phyloP scores from a whole-genome alignment of 352 stramenopile genomes.

The Phytophthora rubi region DNA sequence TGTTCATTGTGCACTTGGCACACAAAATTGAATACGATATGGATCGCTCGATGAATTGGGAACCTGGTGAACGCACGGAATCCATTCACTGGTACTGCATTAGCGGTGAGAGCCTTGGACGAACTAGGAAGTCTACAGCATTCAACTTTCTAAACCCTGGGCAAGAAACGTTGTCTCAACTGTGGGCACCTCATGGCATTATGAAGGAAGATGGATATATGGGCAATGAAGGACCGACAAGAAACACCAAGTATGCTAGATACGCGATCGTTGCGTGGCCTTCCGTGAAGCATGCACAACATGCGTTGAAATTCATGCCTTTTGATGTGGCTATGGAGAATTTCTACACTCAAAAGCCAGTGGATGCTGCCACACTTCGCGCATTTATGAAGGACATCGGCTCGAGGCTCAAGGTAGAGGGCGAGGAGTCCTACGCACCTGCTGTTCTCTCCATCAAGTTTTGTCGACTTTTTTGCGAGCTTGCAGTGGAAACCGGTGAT shows the following conservation, averaged over 20 bases:
- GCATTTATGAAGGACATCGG: slow-evolving; percentile 9
- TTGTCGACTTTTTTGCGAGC: neutral
- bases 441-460: neutral
- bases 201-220: slow-evolving; percentile 24
- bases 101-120: neutral
- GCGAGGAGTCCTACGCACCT: neutral
- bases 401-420: neutral
- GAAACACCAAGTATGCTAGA: slow-evolving; percentile 26
- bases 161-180: slow-evolving; percentile 9
- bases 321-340: neutral
- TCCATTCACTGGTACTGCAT: neutral
- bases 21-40: slow-evolving; percentile 16
- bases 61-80: neutral
- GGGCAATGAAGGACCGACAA: slow-evolving; percentile 15
- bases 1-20: slow-evolving; percentile 18
- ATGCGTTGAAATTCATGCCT: slow-evolving; percentile 6
- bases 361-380: slow-evolving; percentile 1
- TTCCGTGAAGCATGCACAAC: neutral
- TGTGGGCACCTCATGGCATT: slow-evolving; percentile 16
- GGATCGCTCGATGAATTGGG: neutral
- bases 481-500: neutral
- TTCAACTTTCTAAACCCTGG: slow-evolving; percentile 30
- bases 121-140: neutral
- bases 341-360: neutral
- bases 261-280: slow-evolving; percentile 27